Conservation (phyloP, 257 asterid species). For the Phtheirospermum japonicum region DNA sequence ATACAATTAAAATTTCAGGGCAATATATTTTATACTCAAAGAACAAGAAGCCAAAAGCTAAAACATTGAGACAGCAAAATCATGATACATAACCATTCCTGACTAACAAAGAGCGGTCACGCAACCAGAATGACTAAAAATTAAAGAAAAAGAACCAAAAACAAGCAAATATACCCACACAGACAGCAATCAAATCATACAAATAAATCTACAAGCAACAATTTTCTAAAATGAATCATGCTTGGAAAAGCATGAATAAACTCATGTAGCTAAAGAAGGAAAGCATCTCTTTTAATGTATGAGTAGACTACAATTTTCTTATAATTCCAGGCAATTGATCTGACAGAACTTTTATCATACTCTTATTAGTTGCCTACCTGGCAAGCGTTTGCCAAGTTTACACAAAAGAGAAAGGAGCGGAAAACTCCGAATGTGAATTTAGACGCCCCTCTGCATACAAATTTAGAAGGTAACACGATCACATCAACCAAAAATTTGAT, state of each 20-base stretch:
- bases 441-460: neutral
- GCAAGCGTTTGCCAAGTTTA: conserved; percentile 13
- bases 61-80: conserved; percentile 3
- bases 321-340: conserved; percentile 9
- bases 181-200: conserved; percentile 15
- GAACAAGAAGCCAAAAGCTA: conserved; percentile 11
- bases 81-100: neutral
- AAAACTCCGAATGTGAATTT: conserved; percentile 14
- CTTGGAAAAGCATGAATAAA: neutral
- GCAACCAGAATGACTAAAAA: conserved; percentile 7
- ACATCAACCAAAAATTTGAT: conserved; percentile 15
- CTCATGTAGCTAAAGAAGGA: conserved; percentile 3
- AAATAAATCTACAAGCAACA: neutral
- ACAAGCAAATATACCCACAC: conserved; percentile 10
- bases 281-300: neutral
- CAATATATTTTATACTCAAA: neutral
- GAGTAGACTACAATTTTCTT: neutral
- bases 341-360: conserved; percentile 10
- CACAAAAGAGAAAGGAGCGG: neutral
- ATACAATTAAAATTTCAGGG: neutral
- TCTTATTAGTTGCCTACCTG: conserved; percentile 3
- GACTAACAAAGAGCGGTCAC: neutral
- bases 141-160: conserved; percentile 5
- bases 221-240: conserved; percentile 1
- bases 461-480: conserved; percentile 2